These are phyloP conservation scores for Tylopilus plumbeoviolaceoides DNA, from an alignment of 768 basidiomycete species.

Conservation along the genomic window DNA sequence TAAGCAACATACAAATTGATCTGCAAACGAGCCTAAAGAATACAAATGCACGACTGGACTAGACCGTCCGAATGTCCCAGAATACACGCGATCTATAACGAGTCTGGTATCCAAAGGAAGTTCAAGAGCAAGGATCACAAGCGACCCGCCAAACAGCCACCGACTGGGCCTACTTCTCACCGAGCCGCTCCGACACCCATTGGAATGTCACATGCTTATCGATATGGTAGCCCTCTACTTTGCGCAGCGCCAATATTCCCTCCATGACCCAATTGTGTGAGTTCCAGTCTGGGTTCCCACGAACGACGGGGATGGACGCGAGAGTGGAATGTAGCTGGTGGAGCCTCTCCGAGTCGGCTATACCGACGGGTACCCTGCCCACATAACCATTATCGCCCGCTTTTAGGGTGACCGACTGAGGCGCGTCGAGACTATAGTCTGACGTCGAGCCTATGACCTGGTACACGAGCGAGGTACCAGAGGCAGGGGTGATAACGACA, in stretches of 20 bases:
- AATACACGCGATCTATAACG: conserved; percentile 14
- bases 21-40: conserved; percentile 16
- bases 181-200: conserved; percentile 28
- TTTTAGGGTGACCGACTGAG: conserved; percentile 31
- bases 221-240: conserved; percentile 25
- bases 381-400: conserved; percentile 27
- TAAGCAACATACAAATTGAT: conserved; percentile 12
- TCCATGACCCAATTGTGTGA: conserved; percentile 32
- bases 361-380: conserved; percentile 21
- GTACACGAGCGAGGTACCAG: conserved; percentile 29
- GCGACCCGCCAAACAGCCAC: conserved; percentile 1
- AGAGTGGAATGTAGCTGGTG: conserved; percentile 28
- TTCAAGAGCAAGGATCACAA: conserved; percentile 9
- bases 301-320: conserved; percentile 22
- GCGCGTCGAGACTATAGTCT: conserved; percentile 30
- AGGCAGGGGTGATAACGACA: conserved; percentile 26
- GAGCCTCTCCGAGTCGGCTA: conserved; percentile 27
- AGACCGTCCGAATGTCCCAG: conserved; percentile 20
- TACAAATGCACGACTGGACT: conserved; percentile 21
- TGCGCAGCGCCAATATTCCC: conserved; percentile 26
- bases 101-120: conserved; percentile 20
- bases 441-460: conserved; percentile 27
- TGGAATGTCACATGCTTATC: conserved; percentile 29
- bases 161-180: conserved; percentile 19
- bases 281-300: conserved; percentile 27